These are phyloP conservation scores for Graphiopsis chlorocephala DNA, from an alignment of 2,329 filamentous ascomycete genomes.

Conservation along the genomic window DNA sequence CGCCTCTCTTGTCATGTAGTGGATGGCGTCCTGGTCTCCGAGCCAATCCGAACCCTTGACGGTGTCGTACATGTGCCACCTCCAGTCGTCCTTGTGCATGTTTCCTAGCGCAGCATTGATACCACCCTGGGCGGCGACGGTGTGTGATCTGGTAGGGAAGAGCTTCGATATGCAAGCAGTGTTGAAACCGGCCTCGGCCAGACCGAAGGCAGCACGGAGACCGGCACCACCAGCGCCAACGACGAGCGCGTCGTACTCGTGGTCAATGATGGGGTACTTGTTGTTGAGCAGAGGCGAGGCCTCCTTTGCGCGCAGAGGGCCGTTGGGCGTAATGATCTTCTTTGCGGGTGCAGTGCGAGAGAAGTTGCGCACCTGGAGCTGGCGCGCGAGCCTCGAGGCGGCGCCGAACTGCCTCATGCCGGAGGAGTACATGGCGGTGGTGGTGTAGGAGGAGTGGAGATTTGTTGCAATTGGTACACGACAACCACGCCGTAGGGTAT, in stretches of 20 bases:
- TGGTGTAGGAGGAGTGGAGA: constrained; percentile 3
- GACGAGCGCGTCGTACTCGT: constrained; percentile 97
- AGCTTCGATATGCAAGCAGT: constrained; percentile 84
- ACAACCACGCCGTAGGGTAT: constrained; percentile 3
- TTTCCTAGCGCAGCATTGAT: constrained; percentile 89
- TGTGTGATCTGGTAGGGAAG: constrained; percentile 82
- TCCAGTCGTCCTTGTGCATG: constrained; percentile 98
- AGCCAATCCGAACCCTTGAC: constrained; percentile 98
- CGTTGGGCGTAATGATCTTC: constrained; percentile 74
- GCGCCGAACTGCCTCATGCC: constrained; percentile 35
- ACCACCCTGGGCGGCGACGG: constrained; percentile 72
- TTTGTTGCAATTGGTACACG: not conserved
- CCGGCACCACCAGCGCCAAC: constrained; percentile 81
- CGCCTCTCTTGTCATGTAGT: constrained; percentile 97
- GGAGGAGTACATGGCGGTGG: constrained; percentile 36
- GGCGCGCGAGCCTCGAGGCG: constrained; percentile 27
- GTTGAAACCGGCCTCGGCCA: constrained; percentile 86
- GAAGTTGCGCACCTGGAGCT: constrained; percentile 61
- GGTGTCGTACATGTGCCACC: constrained; percentile 99
- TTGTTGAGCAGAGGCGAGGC: constrained; percentile 79
- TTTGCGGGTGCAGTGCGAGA: constrained; percentile 81
- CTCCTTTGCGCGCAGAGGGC: constrained; percentile 87
- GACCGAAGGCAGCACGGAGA: constrained; percentile 78
- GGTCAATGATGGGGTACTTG: constrained; percentile 97
- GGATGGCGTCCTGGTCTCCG: constrained; percentile 94